These are phyloP conservation scores for Edaphochlamys debaryana DNA, from an alignment of 139 green algal species.

Conservation along the genomic window DNA sequence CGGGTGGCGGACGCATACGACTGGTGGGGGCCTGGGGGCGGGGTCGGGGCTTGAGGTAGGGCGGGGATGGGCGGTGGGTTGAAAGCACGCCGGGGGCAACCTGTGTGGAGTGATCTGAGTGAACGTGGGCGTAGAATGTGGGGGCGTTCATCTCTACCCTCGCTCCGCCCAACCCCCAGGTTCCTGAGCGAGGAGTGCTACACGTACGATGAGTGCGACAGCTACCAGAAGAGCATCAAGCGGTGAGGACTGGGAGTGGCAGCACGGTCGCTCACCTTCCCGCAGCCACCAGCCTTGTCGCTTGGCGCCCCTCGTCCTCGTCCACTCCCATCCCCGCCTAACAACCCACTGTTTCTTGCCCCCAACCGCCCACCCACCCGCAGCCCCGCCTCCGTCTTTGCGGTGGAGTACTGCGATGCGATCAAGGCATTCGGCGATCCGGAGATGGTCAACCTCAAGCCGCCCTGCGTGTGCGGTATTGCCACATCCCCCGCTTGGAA, in stretches of 20 bases:
- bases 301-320: not conserved
- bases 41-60: not conserved
- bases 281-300: not conserved
- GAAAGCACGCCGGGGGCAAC: no score
- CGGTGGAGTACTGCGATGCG: conserved; percentile 35
- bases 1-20: conserved; percentile 20
- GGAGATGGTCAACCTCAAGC: not conserved
- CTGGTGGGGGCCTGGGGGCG: not conserved
- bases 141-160: not conserved
- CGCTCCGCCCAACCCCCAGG: not conserved
- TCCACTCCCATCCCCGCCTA: not conserved
- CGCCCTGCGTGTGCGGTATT: conserved; percentile 23
- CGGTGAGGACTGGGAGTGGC: not conserved
- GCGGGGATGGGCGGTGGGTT: not conserved
- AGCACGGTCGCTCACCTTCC: no score
- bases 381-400: not conserved
- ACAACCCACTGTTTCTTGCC: not conserved
- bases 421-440: not conserved
- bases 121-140: not conserved
- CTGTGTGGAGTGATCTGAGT: no score
- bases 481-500: not conserved
- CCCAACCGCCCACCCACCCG: not conserved
- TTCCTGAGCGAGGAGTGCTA: conserved; percentile 32
- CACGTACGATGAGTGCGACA: conserved; percentile 22
- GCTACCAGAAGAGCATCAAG: not conserved